Conservation (phyloP, 2,329 filamentous ascomycete genomes). For the Westerdykella aurantiaca region DNA sequence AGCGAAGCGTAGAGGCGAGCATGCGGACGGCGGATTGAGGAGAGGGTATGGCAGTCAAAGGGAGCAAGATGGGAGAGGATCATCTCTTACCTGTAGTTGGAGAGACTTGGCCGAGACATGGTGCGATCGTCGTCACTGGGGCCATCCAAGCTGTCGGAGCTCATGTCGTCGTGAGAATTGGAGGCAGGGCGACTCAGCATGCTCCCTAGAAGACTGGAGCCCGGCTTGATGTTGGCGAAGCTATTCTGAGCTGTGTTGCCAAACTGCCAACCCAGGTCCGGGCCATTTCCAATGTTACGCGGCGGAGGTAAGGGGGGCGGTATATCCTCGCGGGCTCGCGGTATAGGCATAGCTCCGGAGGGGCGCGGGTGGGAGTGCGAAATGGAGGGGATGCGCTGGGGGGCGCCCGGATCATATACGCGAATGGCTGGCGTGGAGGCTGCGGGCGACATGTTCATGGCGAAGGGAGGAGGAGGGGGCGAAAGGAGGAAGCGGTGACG, state of each 20-base stretch:
- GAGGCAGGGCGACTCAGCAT: slow-evolving; percentile 33
- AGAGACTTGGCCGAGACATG: slow-evolving; percentile 32
- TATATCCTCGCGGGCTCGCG: slow-evolving; percentile 48
- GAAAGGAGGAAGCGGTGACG: slow-evolving; percentile 12
- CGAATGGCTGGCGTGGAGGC: slow-evolving; percentile 38
- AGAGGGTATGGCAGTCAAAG: background rate
- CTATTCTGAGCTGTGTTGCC: slow-evolving; percentile 53
- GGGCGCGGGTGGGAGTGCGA: slow-evolving; percentile 34
- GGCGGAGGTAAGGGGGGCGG: slow-evolving; percentile 63
- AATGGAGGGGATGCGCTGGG: slow-evolving; percentile 28
- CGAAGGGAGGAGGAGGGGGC: slow-evolving; percentile 1
- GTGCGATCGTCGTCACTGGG: slow-evolving; percentile 36
- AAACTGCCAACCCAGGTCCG: slow-evolving; percentile 60
- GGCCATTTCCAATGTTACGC: slow-evolving; percentile 52
- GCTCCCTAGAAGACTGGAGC: slow-evolving; percentile 42
- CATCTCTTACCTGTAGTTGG: slow-evolving; percentile 40
- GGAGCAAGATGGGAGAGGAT: slow-evolving; percentile 1
- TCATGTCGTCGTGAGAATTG: slow-evolving; percentile 33
- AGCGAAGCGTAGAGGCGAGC: background rate
- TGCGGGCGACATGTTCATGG: slow-evolving; percentile 31
- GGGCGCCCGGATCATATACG: slow-evolving; percentile 36
- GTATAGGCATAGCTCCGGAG: slow-evolving; percentile 56
- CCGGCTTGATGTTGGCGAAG: slow-evolving; percentile 42
- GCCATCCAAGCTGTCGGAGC: slow-evolving; percentile 26
- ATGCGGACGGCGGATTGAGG: too few relatives aligned